These are phyloP conservation scores for Podaxis pistillaris DNA, from an alignment of 768 basidiomycete species.

Conservation along the genomic window DNA sequence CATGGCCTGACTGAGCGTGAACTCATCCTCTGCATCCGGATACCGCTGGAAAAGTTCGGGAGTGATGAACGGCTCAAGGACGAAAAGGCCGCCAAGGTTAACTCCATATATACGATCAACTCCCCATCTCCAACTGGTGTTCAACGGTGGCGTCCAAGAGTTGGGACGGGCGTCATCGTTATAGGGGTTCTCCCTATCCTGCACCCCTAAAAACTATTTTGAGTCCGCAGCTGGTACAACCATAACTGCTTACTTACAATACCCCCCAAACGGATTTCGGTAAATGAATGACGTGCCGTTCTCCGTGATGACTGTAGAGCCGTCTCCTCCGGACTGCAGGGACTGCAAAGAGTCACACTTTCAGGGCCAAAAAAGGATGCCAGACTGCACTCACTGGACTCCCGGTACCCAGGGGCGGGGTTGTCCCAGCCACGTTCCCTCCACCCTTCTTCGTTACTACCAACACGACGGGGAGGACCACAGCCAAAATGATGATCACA, in stretches of 20 bases:
- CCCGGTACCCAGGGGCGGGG: constrained; percentile 1
- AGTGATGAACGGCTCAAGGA: constrained; percentile 75
- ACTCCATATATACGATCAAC: constrained; percentile 56
- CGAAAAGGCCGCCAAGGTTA: constrained; percentile 75
- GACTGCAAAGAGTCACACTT: not conserved
- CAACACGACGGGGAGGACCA: constrained; percentile 35
- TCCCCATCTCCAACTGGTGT: constrained; percentile 67
- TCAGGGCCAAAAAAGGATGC: not conserved
- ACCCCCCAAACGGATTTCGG: constrained; percentile 67
- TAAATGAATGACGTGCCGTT: constrained; percentile 72
- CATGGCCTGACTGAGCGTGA: constrained; percentile 65
- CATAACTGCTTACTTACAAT: constrained; percentile 39
- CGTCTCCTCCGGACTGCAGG: constrained; percentile 53
- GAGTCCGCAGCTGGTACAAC: not conserved
- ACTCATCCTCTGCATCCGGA: constrained; percentile 58
- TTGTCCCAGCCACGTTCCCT: constrained; percentile 6
- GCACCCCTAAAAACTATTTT: constrained; percentile 40
- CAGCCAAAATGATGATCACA: constrained; percentile 25
- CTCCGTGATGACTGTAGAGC: constrained; percentile 53
- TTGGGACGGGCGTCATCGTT: constrained; percentile 67
- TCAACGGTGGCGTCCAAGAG: constrained; percentile 71
- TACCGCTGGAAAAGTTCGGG: constrained; percentile 65
- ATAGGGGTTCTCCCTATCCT: constrained; percentile 64
- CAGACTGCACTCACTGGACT: constrained; percentile 18
- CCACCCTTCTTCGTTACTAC: constrained; percentile 26